Evolutionary conservation across 306 rosid species (phyloP).

Genomic region (Hylodesmum podocarpum): DNA sequence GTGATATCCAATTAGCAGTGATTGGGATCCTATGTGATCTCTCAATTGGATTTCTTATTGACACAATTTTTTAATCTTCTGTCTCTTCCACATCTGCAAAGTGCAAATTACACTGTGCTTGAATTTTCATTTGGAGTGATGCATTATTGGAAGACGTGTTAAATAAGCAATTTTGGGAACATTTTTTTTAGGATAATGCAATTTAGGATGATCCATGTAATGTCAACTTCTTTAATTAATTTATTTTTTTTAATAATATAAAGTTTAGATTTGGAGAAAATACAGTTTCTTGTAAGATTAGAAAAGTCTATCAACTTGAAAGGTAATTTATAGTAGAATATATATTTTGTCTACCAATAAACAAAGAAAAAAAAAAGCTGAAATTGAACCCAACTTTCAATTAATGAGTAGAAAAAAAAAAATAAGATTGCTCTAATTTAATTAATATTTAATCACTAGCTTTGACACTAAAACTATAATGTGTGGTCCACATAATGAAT

Average conservation of each 20-base stretch:
- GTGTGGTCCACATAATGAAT: slow-evolving; percentile 3
- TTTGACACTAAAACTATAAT: slow-evolving; percentile 18
- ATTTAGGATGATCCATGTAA: slow-evolving; percentile 25
- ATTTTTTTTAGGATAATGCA: slow-evolving; percentile 14
- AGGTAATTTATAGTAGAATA: too few species aligned
- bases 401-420: too few species aligned
- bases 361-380: too few species aligned
- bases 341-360: too few species aligned
- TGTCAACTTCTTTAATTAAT: too few species aligned
- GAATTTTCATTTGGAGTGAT: slow-evolving; percentile 1
- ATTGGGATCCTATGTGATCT: slow-evolving; percentile 25
- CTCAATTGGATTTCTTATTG: slow-evolving; percentile 24
- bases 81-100: slow-evolving; percentile 31
- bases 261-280: too few species aligned
- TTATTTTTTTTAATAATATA: too few species aligned
- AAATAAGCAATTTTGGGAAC: background rate
- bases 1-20: background rate
- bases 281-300: too few species aligned
- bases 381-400: too few species aligned
- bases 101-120: slow-evolving; percentile 2
- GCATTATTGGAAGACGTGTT: slow-evolving; percentile 15
- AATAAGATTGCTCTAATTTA: background rate
- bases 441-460: background rate
- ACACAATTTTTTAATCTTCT: slow-evolving; percentile 9
- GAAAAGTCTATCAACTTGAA: too few species aligned